Conservation (phyloP, 1,284 basidiomycete genomes). For the Microbotryum scabiosae region DNA sequence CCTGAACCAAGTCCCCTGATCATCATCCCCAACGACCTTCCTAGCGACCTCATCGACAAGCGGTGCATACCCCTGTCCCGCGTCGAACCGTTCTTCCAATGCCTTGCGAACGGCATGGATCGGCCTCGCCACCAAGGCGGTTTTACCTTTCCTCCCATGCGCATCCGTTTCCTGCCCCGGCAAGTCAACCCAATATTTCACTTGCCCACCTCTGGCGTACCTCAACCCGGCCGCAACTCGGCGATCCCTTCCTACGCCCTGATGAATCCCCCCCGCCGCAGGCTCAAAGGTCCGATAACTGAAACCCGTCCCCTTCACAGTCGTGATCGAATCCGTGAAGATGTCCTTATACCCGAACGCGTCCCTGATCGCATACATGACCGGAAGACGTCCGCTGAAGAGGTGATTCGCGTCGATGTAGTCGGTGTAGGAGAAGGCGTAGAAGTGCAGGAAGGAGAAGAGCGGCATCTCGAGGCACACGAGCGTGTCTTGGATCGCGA, state of each 20-base stretch:
- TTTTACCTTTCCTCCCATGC: conserved; percentile 23
- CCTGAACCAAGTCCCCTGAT: too few species aligned
- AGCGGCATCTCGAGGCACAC: conserved; percentile 97
- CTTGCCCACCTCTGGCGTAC: conserved; percentile 77
- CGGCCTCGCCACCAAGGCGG: conserved; percentile 32
- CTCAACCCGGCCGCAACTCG: conserved; percentile 81
- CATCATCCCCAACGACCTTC: conserved; percentile 46
- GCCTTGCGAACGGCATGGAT: conserved; percentile 42
- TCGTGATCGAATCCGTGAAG: conserved; percentile 71
- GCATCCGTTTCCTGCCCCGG: conserved; percentile 43
- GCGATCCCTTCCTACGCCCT: conserved; percentile 68
- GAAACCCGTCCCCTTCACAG: conserved; percentile 79
- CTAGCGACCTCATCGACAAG: conserved; percentile 59
- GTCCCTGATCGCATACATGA: conserved; percentile 78
- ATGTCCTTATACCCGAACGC: conserved; percentile 53
- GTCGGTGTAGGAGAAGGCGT: conserved; percentile 48
- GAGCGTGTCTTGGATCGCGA: conserved; percentile 78
- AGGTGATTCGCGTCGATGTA: conserved; percentile 56
- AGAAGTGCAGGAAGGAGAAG: conserved; percentile 83
- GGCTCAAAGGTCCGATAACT: conserved; percentile 94
- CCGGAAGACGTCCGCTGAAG: conserved; percentile 76
- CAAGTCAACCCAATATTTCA: conserved; percentile 51
- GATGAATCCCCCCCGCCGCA: conserved; percentile 82
- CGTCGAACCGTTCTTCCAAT: conserved; percentile 47
- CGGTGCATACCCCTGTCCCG: conserved; percentile 64